These are phyloP conservation scores for Fusarium robinianum DNA, from an alignment of 2,329 filamentous ascomycete species.

Conservation along the genomic window DNA sequence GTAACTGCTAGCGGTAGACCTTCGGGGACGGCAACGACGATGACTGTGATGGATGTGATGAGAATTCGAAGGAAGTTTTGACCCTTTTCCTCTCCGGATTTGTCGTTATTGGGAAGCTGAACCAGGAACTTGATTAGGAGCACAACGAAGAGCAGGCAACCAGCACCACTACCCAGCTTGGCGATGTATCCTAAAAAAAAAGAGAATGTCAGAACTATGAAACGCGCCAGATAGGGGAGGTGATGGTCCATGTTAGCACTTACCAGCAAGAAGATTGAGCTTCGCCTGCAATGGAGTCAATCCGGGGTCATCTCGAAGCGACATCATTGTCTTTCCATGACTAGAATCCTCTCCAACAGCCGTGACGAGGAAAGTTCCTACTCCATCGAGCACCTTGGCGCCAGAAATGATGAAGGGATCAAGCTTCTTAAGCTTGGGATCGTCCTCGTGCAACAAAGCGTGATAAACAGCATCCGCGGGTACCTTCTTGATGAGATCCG, in stretches of 20 bases:
- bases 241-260: no score
- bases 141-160: conserved; percentile 74
- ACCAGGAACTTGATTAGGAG: conserved; percentile 77
- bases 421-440: conserved; percentile 52
- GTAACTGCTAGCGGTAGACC: conserved; percentile 70
- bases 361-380: conserved; percentile 59
- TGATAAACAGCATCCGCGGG: conserved; percentile 62
- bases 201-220: not conserved
- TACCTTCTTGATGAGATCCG: conserved; percentile 71
- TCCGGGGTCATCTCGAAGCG: conserved; percentile 54
- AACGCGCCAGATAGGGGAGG: not conserved
- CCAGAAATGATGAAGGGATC: conserved; percentile 69
- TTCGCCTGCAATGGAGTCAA: conserved; percentile 59
- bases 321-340: conserved; percentile 61
- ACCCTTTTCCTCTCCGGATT: conserved; percentile 57
- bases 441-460: conserved; percentile 50
- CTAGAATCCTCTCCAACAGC: conserved; percentile 58
- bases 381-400: conserved; percentile 56
- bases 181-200: conserved; percentile 36
- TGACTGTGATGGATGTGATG: conserved; percentile 66
- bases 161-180: conserved; percentile 62
- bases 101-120: conserved; percentile 56
- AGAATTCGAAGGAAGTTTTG: conserved; percentile 64
- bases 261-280: conserved; percentile 43
- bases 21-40: conserved; percentile 70